Conservation (phyloP, 2,329 filamentous ascomycete species). For the Exophiala aquamarina region DNA sequence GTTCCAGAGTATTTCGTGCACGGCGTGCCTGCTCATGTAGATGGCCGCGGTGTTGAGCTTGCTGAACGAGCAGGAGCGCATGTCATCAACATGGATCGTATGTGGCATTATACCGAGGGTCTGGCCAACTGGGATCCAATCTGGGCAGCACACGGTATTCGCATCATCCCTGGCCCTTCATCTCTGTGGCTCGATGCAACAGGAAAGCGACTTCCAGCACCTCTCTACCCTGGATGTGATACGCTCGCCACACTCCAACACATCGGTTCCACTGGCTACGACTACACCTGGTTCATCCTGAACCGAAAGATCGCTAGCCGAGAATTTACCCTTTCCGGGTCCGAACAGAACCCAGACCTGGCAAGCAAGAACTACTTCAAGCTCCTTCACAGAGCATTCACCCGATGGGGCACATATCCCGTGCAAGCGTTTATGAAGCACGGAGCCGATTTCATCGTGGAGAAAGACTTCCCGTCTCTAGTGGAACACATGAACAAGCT, state of each 20-base stretch:
- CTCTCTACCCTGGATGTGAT: slow-evolving; percentile 58
- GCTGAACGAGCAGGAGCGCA: slow-evolving; percentile 53
- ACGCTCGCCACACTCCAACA: slow-evolving; percentile 59
- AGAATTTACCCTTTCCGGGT: slow-evolving; percentile 63
- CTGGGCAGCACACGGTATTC: slow-evolving; percentile 62
- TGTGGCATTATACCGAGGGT: slow-evolving; percentile 68
- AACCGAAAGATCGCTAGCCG: slow-evolving; percentile 60
- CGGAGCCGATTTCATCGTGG: slow-evolving; percentile 60
- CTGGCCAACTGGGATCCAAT: slow-evolving; percentile 63
- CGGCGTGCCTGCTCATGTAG: slow-evolving; percentile 64
- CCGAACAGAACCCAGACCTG: slow-evolving; percentile 63
- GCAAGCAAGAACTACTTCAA: slow-evolving; percentile 58
- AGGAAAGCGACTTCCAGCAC: slow-evolving; percentile 58
- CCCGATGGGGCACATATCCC: slow-evolving; percentile 52
- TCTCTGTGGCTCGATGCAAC: slow-evolving; percentile 64
- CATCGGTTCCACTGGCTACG: slow-evolving; percentile 61
- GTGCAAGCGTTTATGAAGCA: slow-evolving; percentile 62
- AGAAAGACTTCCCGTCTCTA: slow-evolving; percentile 56
- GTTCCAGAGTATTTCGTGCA: slow-evolving; percentile 59
- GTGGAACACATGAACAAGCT: slow-evolving; percentile 61
- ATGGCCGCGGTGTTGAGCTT: slow-evolving; percentile 63
- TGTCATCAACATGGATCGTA: slow-evolving; percentile 61
- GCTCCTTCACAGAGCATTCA: slow-evolving; percentile 53
- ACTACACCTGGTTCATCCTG: slow-evolving; percentile 65
- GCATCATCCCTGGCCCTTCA: slow-evolving; percentile 60